Percentiles rank a stretch among this genome's conserved stretches.
phyloP scores from a whole-genome alignment of 2,329 filamentous ascomycete species.

The Colletotrichum sp. region DNA sequence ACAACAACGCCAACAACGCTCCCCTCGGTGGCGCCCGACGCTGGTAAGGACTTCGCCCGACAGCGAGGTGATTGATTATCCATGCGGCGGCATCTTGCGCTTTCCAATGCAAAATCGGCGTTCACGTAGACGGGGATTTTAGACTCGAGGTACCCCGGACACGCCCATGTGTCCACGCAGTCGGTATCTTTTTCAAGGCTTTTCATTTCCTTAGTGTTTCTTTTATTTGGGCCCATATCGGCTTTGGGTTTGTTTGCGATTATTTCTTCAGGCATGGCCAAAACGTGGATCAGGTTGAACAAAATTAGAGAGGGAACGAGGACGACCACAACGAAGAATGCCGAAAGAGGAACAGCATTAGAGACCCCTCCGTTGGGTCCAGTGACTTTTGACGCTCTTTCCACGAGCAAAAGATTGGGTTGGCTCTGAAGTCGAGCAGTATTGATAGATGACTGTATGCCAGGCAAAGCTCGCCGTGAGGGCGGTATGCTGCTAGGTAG shows the following conservation, averaged over 20 bases:
- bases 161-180: not conserved
- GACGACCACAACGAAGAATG: constrained; percentile 14
- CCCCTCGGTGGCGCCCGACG: constrained; percentile 52
- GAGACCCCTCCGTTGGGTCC: constrained; percentile 9
- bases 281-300: constrained; percentile 20
- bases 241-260: constrained; percentile 7
- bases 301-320: constrained; percentile 16
- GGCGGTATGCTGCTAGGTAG: not conserved
- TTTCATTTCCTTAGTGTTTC: not conserved
- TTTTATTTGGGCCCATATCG: constrained; percentile 3
- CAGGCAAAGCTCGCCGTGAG: not conserved
- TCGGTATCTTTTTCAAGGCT: constrained; percentile 8
- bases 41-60: constrained; percentile 44
- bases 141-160: constrained; percentile 9
- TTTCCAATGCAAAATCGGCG: constrained; percentile 18
- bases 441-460: constrained; percentile 19
- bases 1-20: constrained; percentile 55
- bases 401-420: not conserved
- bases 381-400: constrained; percentile 14
- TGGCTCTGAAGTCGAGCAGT: not conserved
- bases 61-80: not conserved
- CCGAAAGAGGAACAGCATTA: constrained; percentile 6
- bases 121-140: constrained; percentile 20
- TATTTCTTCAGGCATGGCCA: constrained; percentile 15
- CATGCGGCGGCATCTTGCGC: constrained; percentile 18